phyloP scores from a whole-genome alignment of 1,284 basidiomycete species.

The Porogramme epimiltina region DNA sequence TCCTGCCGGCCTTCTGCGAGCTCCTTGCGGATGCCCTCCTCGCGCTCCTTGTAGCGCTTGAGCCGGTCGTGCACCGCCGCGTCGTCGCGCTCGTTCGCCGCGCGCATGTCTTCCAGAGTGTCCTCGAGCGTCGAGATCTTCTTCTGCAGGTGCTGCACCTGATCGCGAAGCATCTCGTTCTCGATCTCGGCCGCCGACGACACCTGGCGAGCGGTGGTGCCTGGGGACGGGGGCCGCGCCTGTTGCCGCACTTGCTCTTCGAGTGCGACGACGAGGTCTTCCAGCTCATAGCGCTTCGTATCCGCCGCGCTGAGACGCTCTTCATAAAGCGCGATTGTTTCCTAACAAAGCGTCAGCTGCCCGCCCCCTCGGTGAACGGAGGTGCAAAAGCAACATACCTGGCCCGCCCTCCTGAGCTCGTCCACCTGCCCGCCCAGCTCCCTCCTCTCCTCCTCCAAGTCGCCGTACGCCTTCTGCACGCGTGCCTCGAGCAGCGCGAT shows the following conservation, averaged over 20 bases:
- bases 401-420: slow-evolving; percentile 81
- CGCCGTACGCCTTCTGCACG: slow-evolving; percentile 47
- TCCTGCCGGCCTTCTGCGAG: slow-evolving; percentile 63
- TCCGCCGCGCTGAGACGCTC: slow-evolving; percentile 78
- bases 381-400: slow-evolving; percentile 47
- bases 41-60: slow-evolving; percentile 76
- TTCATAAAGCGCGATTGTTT: slow-evolving; percentile 92
- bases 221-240: slow-evolving; percentile 40
- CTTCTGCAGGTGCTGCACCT: slow-evolving; percentile 83
- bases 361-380: not conserved
- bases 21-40: slow-evolving; percentile 72
- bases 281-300: slow-evolving; percentile 75
- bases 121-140: slow-evolving; percentile 83
- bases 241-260: slow-evolving; percentile 56
- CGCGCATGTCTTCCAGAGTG: slow-evolving; percentile 78
- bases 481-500: slow-evolving; percentile 53
- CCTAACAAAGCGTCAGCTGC: slow-evolving; percentile 45
- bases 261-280: slow-evolving; percentile 65
- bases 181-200: slow-evolving; percentile 83
- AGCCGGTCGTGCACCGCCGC: slow-evolving; percentile 64
- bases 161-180: slow-evolving; percentile 88
- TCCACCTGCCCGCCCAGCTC: slow-evolving; percentile 76
- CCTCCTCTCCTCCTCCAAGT: slow-evolving; percentile 65
- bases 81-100: slow-evolving; percentile 76
- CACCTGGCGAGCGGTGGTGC: slow-evolving; percentile 41